Evolutionary conservation across 1,139 yeast species (phyloP), one percentile per base, ranked within the genome.

Genomic region (Scheffersomyces segobiensis): DNA sequence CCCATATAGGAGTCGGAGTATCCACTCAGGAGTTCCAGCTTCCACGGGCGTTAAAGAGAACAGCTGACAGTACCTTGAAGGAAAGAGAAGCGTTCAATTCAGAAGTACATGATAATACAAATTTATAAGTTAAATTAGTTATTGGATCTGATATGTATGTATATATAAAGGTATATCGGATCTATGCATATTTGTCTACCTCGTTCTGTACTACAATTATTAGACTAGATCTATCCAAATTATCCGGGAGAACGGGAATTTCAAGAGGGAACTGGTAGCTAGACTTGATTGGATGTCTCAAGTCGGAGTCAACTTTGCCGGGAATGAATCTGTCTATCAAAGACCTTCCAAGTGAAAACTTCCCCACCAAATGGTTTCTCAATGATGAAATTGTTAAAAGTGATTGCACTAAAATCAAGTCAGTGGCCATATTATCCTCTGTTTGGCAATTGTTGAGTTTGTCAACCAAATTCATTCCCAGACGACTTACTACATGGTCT

Each of bases 381-480:
- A 75, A 64, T 46, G 63, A 63, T 5, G 74, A 58, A 26, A 74
- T 55, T 0, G 72, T 59, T 24, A 68, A 59, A 19, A 70, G 57
- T 2, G 63, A 57, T 57, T 71, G 74, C 10, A 73, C 68, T 39
- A 63, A 55, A 0, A 62, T 56, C 17, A 68, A 60, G 22, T 66
- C 55, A n/a, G 54, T 59, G 4, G 60, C 57, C 55, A 66, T 60
- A 52, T 59, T 60, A 6, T 62, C 63, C 2, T 59, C 58, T 10
- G 59, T 56, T 57, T 61, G 55, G 12, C 60, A 62, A 14, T 56
- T 54, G 42, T 50, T 39, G 57, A 62, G 17, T 56, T 53, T 47
- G 60, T 60, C 65, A 56, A 70, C 61, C n/a, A 82, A 64, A 49
- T 78, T 79, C 49, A 73, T 65, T 1, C 80, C 82, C 55, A 75